Evolutionary conservation across 2,329 filamentous ascomycete genomes (phyloP).

Genomic region (Alternaria conjuncta): DNA sequence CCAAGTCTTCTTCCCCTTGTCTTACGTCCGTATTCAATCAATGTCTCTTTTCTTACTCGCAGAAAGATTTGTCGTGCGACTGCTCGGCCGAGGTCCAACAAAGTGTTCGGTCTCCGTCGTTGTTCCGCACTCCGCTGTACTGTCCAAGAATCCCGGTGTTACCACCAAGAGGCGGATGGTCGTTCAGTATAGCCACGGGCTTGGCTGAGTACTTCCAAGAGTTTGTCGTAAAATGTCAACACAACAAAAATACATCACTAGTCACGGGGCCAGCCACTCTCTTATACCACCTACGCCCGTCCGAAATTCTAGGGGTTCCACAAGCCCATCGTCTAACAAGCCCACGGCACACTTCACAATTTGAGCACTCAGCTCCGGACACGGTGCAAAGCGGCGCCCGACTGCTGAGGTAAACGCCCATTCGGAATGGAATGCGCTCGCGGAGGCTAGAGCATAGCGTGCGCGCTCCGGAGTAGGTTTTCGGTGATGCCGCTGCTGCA

Average conservation of each 20-base stretch:
- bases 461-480: neutral
- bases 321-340: neutral
- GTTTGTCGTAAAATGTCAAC: neutral
- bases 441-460: neutral
- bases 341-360: neutral
- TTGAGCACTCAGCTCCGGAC: slow-evolving; percentile 8
- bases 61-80: neutral
- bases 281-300: neutral
- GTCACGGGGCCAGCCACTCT: neutral
- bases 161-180: neutral
- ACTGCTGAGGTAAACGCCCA: neutral
- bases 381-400: neutral
- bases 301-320: neutral
- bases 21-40: neutral
- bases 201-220: neutral
- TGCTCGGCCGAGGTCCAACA: neutral
- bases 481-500: slow-evolving; percentile 11
- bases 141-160: neutral
- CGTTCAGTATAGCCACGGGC: neutral
- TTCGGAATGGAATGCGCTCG: neutral
- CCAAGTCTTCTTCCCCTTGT: neutral
- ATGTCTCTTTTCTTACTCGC: neutral
- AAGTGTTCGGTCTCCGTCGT: neutral
- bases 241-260: neutral
- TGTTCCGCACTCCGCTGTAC: neutral